Evolutionary conservation across 176 grass and related monocot genomes (phyloP).

Genomic region (Zoysia japonica): DNA sequence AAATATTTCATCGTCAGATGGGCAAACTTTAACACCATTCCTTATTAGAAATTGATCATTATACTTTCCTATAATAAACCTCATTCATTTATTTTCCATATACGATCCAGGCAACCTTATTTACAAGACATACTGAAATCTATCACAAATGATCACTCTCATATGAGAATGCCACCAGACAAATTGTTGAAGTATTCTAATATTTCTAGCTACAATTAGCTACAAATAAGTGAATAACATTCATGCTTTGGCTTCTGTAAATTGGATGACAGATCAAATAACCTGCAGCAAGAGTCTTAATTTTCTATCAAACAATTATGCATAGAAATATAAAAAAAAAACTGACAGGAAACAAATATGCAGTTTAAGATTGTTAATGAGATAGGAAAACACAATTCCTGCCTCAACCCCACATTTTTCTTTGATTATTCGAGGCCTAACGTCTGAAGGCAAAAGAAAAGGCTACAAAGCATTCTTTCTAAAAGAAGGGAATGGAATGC

Average conservation of each 20-base stretch:
- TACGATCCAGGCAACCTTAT: constrained; percentile 16
- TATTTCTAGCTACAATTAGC: constrained; percentile 67
- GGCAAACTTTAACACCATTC: too few species aligned
- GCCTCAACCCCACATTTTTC: too few species aligned
- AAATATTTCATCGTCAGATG: too few species aligned
- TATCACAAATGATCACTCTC: constrained; percentile 89
- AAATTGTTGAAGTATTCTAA: constrained; percentile 69
- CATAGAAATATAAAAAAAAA: constrained; percentile 1
- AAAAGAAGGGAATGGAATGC: too few species aligned
- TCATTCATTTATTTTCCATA: background rate
- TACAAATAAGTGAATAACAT: constrained; percentile 65
- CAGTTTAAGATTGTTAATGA: too few species aligned
- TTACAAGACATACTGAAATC: constrained; percentile 66
- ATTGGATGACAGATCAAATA: constrained; percentile 86
- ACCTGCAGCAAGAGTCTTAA: constrained; percentile 55
- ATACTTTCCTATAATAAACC: background rate
- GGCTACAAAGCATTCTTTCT: too few species aligned
- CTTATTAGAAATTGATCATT: constrained; percentile 12
- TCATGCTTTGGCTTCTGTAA: constrained; percentile 79
- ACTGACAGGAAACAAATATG: background rate
- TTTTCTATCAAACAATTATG: constrained; percentile 25
- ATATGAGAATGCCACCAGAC: constrained; percentile 82
- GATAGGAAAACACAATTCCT: too few species aligned
- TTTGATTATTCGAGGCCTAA: too few species aligned
- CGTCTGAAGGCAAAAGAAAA: too few species aligned